Evolutionary conservation across 768 basidiomycete species (phyloP), one percentile per base, ranked within the genome.

Genomic region (Suillus paluster): DNA sequence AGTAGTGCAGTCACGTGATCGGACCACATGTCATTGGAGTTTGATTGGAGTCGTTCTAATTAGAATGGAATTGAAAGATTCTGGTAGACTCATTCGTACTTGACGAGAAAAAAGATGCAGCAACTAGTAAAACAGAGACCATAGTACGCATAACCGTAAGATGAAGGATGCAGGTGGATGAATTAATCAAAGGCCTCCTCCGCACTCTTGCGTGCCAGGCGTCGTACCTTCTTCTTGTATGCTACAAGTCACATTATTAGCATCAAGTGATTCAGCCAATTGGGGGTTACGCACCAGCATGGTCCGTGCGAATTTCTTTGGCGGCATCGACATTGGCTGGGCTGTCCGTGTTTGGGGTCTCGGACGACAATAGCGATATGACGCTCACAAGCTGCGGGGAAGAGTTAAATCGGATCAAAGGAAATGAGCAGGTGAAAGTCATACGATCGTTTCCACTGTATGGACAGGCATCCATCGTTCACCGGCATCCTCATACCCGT

Each of bases 391-490:
- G 89, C 97, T 99, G 68, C 17, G 54, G 56, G 12, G 33, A 57
- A 23, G 27, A 19, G 36, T 53, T 8, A 53, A 21, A 53, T 34
- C 14, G n/a, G 52, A 55, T 59, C 4, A 21, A 21, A 21, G n/a
- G 14, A 1, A 52, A 59, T 39, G 60, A 44, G 65, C 42, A 11
- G 34, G 12, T 34, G 23, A 33, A 17, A 9, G 21, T 75, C 83
- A 73, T 67, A 98, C 97, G 66, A 99, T 99, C 6, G 95, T 94
- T 80, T 99, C 95, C 38, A 98, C 91, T 1, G 92, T 92, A 74
- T 99, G 97, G 50, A 99, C 95, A 4, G 97, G 97, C 82, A 96
- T 80, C 97, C 97, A 99, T 64, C 97, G 80, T 79, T 99, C 97
- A 48, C 94, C 91, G 2, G 97, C 95, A 69, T 96, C 94, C 75